These are phyloP conservation scores for Lyophyllum decastes DNA, from an alignment of 768 basidiomycete species.

Conservation along the genomic window DNA sequence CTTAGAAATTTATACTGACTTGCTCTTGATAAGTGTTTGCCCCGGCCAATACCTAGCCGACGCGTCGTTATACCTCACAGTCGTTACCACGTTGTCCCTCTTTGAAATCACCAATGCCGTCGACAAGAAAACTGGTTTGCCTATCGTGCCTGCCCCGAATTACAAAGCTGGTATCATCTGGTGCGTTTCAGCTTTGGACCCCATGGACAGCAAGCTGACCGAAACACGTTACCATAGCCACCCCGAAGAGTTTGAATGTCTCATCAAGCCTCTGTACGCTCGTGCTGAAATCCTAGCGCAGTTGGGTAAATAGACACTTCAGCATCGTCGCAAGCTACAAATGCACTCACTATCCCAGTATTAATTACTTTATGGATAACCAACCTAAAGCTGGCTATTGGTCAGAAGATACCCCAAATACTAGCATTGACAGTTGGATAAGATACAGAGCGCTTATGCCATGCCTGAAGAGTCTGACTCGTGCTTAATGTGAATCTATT, in stretches of 20 bases:
- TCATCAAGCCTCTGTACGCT: conserved; percentile 2
- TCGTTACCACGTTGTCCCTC: conserved; percentile 8
- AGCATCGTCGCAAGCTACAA: background rate
- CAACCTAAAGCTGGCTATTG: background rate
- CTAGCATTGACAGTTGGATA: background rate
- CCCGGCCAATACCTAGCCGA: conserved; percentile 15
- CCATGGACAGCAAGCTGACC: background rate
- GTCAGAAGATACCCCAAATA: background rate
- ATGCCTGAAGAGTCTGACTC: no score
- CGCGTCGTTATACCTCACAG: conserved; percentile 7
- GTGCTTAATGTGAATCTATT: background rate
- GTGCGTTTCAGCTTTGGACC: background rate
- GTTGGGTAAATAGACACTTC: conserved; percentile 3
- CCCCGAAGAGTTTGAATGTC: conserved; percentile 6
- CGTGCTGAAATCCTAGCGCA: conserved; percentile 4
- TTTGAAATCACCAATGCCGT: conserved; percentile 13
- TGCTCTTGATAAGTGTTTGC: conserved; percentile 13
- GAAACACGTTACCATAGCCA: background rate
- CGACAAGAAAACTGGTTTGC: conserved; percentile 5
- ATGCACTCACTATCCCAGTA: background rate
- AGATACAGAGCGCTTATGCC: no score
- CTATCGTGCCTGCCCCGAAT: conserved; percentile 7
- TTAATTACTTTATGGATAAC: background rate
- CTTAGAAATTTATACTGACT: background rate
- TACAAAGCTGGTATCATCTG: conserved; percentile 9